Evolutionary conservation across 2,329 filamentous ascomycete genomes (phyloP).

Genomic region (Monilinia laxa): DNA sequence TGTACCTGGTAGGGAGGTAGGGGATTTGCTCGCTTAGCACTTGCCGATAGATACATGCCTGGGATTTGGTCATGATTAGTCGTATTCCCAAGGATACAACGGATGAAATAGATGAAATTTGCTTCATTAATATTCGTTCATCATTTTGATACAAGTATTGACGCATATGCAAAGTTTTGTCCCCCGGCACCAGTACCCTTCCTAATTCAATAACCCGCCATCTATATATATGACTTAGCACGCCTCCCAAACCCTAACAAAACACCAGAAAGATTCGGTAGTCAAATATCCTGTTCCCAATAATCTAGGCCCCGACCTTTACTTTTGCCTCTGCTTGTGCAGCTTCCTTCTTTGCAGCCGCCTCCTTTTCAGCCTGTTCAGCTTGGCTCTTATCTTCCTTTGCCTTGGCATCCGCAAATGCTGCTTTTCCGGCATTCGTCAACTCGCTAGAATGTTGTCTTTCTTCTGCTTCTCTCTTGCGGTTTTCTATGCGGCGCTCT

Average conservation of each 20-base stretch:
- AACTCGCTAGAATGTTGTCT: conserved; percentile 5
- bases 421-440: conserved; percentile 43
- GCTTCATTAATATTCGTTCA: neutral
- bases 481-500: conserved; percentile 58
- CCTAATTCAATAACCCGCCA: neutral
- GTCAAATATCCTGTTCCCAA: neutral
- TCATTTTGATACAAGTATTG: conserved; percentile 6
- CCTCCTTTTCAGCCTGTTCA: conserved; percentile 25
- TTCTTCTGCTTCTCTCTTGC: conserved; percentile 53
- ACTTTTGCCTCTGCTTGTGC: conserved; percentile 1
- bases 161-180: neutral
- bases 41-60: neutral
- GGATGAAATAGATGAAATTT: neutral
- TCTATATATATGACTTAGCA: neutral
- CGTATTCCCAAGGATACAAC: too few relatives aligned
- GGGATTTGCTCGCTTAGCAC: neutral
- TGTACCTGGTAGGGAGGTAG: neutral
- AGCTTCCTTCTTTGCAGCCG: conserved; percentile 18
- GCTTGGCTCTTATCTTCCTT: conserved; percentile 25
- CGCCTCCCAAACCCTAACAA: neutral
- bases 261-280: neutral
- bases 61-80: neutral
- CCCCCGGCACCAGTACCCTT: neutral
- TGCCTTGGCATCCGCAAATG: conserved; percentile 25
- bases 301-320: neutral